Evolutionary conservation across 1,284 basidiomycete species (phyloP).

Genomic region (Sanghuangporus baumii): DNA sequence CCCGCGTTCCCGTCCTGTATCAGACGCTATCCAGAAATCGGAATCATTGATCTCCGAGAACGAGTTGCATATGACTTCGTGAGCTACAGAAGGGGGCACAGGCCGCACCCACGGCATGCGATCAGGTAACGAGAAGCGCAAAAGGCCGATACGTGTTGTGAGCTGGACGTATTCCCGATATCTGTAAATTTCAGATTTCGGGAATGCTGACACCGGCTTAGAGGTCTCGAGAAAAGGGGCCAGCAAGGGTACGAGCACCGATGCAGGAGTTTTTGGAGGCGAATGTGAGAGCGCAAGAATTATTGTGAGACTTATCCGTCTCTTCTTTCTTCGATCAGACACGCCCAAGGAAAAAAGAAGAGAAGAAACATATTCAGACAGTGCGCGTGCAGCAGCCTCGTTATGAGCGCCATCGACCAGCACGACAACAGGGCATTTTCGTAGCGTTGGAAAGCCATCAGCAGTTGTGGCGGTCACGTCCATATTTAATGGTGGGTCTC

Average conservation of each 20-base stretch:
- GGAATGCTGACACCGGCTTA: not conserved
- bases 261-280: conserved; percentile 69
- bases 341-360: conserved; percentile 28
- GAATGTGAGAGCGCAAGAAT: conserved; percentile 77
- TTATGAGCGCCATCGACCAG: conserved; percentile 97
- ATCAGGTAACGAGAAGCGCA: conserved; percentile 67
- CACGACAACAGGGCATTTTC: conserved; percentile 32
- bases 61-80: conserved; percentile 35
- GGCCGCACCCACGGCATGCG: conserved; percentile 90
- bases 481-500: not conserved
- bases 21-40: not conserved
- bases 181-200: not conserved
- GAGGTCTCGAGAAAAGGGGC: conserved; percentile 30
- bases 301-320: conserved; percentile 48
- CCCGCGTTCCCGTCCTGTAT: not conserved
- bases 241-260: conserved; percentile 61
- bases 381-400: conserved; percentile 67
- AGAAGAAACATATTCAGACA: conserved; percentile 66
- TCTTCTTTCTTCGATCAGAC: conserved; percentile 19
- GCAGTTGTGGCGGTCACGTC: not conserved
- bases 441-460: no score
- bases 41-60: conserved; percentile 33
- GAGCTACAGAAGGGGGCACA: conserved; percentile 47
- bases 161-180: not conserved
- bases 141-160: conserved; percentile 41